phyloP scores from a whole-genome alignment of 768 basidiomycete species.

The Suillus weaverae region DNA sequence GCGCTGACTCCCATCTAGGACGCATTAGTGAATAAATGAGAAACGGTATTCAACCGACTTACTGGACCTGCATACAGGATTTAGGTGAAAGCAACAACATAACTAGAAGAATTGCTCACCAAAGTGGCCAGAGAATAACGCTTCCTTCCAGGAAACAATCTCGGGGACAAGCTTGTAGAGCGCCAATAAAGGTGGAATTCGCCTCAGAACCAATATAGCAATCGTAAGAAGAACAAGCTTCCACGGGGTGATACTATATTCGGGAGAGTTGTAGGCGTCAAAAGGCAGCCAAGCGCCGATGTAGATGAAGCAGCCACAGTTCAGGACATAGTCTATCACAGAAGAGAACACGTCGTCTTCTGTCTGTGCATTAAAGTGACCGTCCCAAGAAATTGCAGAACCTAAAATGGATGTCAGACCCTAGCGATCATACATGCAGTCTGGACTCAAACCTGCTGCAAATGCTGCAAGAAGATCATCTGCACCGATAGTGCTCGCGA shows the following conservation, averaged over 20 bases:
- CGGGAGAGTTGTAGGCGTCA: conserved; percentile 50
- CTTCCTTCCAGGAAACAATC: conserved; percentile 81
- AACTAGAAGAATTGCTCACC: conserved; percentile 40
- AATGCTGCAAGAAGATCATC: conserved; percentile 92
- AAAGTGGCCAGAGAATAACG: conserved; percentile 90
- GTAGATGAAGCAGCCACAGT: conserved; percentile 79
- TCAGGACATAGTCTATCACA: conserved; percentile 85
- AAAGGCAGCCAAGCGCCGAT: conserved; percentile 89
- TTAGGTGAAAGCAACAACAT: neutral
- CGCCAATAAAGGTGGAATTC: conserved; percentile 76
- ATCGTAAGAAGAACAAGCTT: conserved; percentile 67
- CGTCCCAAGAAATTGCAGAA: conserved; percentile 90
- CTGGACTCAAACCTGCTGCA: conserved; percentile 57
- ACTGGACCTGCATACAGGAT: conserved; percentile 47
- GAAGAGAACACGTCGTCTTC: conserved; percentile 88
- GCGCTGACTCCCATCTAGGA: conserved; percentile 88
- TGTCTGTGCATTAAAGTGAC: conserved; percentile 73
- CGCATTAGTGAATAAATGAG: neutral
- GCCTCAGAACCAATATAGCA: conserved; percentile 68
- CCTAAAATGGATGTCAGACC: conserved; percentile 47
- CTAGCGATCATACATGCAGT: neutral
- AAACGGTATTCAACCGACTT: conserved; percentile 22
- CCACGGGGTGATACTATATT: conserved; percentile 68
- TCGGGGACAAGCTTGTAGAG: conserved; percentile 88
- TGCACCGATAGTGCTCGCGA: conserved; percentile 75